Conservation (phyloP, 345 rosid species). For the thale cress (Arabidopsis thaliana) region DNA sequence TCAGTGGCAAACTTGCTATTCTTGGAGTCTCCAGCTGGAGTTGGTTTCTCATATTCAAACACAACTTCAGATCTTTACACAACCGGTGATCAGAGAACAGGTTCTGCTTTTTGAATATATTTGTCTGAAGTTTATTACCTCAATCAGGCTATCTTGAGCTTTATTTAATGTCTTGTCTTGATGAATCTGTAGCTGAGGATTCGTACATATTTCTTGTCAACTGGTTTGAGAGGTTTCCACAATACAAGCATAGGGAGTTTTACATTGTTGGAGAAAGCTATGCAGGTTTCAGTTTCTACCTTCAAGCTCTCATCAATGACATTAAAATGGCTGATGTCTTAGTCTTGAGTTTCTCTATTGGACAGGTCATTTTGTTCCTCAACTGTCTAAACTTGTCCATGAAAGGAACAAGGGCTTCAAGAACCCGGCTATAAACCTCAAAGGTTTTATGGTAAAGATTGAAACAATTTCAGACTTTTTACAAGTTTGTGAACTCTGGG, state of each 20-base stretch:
- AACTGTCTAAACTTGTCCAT: constrained; percentile 77
- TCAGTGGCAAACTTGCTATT: constrained; percentile 92
- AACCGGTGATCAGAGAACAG: constrained; percentile 86
- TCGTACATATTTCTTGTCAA: constrained; percentile 70
- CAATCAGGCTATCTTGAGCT: constrained; percentile 11
- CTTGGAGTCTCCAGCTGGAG: constrained; percentile 98
- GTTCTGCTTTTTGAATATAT: constrained; percentile 45
- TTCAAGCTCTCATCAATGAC: not conserved
- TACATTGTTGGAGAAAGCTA: constrained; percentile 97
- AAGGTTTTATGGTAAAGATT: constrained; percentile 80
- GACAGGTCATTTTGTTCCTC: constrained; percentile 98
- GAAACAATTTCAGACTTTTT: not conserved
- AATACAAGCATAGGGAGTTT: constrained; percentile 89
- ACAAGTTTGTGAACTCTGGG: constrained; percentile 27
- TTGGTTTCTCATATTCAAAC: constrained; percentile 91
- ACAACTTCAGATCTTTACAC: constrained; percentile 84
- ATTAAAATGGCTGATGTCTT: not conserved
- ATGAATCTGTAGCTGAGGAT: constrained; percentile 76
- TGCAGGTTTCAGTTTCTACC: constrained; percentile 60
- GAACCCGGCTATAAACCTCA: constrained; percentile 76
- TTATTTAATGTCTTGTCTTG: constrained; percentile 8
- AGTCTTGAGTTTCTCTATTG: constrained; percentile 15
- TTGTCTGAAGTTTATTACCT: not conserved
- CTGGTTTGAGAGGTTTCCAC: constrained; percentile 96
- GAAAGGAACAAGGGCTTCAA: constrained; percentile 69